A percentile compares a stretch with the other conserved stretches of the same genome.
phyloP scores from a whole-genome alignment of 306 rosid genomes.

The Parietaria judaica region DNA sequence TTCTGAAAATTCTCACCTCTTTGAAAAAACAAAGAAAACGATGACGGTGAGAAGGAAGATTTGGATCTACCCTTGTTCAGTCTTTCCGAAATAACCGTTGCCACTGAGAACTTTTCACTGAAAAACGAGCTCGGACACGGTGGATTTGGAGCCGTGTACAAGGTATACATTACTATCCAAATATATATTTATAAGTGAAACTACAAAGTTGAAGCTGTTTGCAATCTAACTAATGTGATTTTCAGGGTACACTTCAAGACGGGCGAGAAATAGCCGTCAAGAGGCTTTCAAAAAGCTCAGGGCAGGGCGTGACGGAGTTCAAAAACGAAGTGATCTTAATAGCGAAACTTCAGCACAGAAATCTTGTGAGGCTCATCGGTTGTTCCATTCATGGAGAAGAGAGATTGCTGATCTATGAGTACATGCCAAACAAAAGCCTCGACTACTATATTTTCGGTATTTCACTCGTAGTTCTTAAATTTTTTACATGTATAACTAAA shows the following conservation, averaged over 20 bases:
- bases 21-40: not conserved
- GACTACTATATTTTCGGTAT: constrained; percentile 36
- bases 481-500: not conserved
- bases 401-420: constrained; percentile 35
- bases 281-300: constrained; percentile 37
- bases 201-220: not conserved
- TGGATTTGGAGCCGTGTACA: constrained; percentile 46
- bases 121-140: constrained; percentile 35
- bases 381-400: constrained; percentile 40
- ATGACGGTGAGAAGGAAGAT: constrained; percentile 13
- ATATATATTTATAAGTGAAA: not conserved
- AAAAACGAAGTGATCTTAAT: constrained; percentile 39
- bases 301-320: constrained; percentile 40
- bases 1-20: not conserved
- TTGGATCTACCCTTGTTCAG: constrained; percentile 31
- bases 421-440: constrained; percentile 39
- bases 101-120: constrained; percentile 30
- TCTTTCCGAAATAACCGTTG: constrained; percentile 24
- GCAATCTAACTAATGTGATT: not conserved
- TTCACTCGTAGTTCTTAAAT: not conserved
- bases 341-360: constrained; percentile 48
- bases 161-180: constrained; percentile 16
- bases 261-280: constrained; percentile 46
- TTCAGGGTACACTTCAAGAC: constrained; percentile 35
- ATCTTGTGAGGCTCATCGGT: constrained; percentile 41